Evolutionary conservation across 768 basidiomycete species (phyloP), one percentile per base, ranked within the genome.

Genomic region (Termitomyces heimii): DNA sequence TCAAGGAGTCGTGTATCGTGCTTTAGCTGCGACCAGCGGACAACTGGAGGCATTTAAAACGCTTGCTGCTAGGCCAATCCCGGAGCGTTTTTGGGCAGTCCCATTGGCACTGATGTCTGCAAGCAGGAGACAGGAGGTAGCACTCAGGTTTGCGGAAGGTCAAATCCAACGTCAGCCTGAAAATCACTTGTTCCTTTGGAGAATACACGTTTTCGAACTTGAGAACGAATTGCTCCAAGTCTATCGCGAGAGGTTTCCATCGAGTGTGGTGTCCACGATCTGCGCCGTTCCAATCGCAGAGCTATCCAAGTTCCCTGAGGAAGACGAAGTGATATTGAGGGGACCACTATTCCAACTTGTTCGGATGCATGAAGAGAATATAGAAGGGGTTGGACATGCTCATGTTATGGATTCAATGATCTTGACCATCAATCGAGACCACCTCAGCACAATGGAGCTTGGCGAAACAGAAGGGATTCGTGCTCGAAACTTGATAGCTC

Each of bases 361-460:
- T 28, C 53, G 57, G 32, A 55, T 61, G 31, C 48, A 49, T 8
- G 55, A 58, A 55, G 66, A 67, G 40, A 24, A 26, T 29, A 53
- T 58, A 39, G 52, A 44, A 20, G 53, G 48, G 6, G 47, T 54
- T 40, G 44, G 54, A 24, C 48, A 55, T 14, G 39, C 59, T 16
- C 53, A 60, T 29, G 59, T 65, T 3, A 56, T 66, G 52, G 65
- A 66, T 56, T 59, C 59, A 1, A 22, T 66, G 44, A 61, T 65
- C 44, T 50, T 66, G 56, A 66, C 56, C 46, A 56, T 54, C 13
- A 66, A 66, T 45, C 50, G 65, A 26, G 65, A 65, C 53, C 66
- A 65, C 26, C 66, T 63, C 12, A 65, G 64, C 32, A 67, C 66
- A 31, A 65, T 64, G 64, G 66, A 67, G 49, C 57, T 65, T 39